A percentile compares a stretch with the other conserved stretches of the same genome.
Conservation (phyloP, 495 filamentous ascomycete species). For the Aspergillus bridgeri region DNA sequence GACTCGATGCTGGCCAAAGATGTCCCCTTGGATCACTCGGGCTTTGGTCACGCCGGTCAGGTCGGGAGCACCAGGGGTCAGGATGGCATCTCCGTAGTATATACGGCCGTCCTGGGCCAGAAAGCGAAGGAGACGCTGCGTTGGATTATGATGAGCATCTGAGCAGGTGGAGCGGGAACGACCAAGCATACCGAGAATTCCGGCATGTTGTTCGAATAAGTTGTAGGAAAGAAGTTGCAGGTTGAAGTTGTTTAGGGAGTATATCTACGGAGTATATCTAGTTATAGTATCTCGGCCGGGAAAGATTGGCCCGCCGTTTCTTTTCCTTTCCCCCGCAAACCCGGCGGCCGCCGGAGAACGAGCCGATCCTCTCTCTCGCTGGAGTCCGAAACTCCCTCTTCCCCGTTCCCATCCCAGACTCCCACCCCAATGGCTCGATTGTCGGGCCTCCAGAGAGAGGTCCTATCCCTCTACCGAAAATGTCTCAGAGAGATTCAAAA, state of each 20-base stretch:
- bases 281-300: conserved; percentile 3
- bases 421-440: conserved; percentile 49
- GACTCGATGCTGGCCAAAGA: conserved; percentile 67
- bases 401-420: conserved; percentile 23
- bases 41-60: conserved; percentile 65
- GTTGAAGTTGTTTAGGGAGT: too few relatives aligned
- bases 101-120: conserved; percentile 68
- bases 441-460: conserved; percentile 89
- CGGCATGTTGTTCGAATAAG: background rate
- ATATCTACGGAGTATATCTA: conserved; percentile 34
- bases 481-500: conserved; percentile 76
- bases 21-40: conserved; percentile 65
- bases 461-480: conserved; percentile 78
- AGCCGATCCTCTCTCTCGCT: background rate
- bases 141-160: background rate
- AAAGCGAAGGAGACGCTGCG: conserved; percentile 74
- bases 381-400: too few relatives aligned
- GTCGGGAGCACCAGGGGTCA: conserved; percentile 63
- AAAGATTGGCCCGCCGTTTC: background rate
- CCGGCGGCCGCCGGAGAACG: conserved; percentile 7
- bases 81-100: conserved; percentile 82
- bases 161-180: too few relatives aligned
- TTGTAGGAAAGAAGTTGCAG: background rate
- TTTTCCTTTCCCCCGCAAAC: background rate
- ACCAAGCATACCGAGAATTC: background rate